Evolutionary conservation across 768 basidiomycete genomes (phyloP), one percentile per base, ranked within the genome.

Genomic region (Xerocomus potaroensis): DNA sequence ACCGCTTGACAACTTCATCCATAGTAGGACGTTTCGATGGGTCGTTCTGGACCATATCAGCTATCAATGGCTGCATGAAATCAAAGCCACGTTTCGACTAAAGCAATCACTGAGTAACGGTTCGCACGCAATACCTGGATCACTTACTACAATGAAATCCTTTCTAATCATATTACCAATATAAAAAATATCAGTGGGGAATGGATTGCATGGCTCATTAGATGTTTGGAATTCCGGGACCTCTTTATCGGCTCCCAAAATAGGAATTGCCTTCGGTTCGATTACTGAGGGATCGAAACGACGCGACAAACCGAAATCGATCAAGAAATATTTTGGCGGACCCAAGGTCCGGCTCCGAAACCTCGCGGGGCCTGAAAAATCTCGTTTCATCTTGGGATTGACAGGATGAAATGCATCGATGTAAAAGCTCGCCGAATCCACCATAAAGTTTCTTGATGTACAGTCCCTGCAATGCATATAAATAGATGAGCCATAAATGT

Each of bases 181-280:
- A 11, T 36, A 36, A 12, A 36, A 36, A 19, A 36, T 11, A 22
- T 36, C 34, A 36, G 34, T 36, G 11, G 18, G 34, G 7, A 36
- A 36, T 3, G 34, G 34, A 36, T 36, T 36, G 16, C 34, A 9
- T 4, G 34, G 34, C 21, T 36, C 18, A 10, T 36, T 36, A 4
- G 34, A 36, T 5, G 19, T 22, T 36, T 21, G 18, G 10, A 19
- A 36, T 22, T 36, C 34, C 5, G 34, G 34, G 5, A 36, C 34
- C 8, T 36, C 34, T 9, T 36, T 19, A 19, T 80, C 75, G 2
- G 65, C 73, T 1, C 74, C 75, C 7, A 51, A 50, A 8, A 71
- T 58, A 0, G 67, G 62, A 2, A 48, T 39, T 30, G 64, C 68
- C 2, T 55, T 48, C 0, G 70, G 68, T 0, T 55, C 43, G 3